Conservation (phyloP, 257 asterid species). For the Solanum paucissectum region DNA sequence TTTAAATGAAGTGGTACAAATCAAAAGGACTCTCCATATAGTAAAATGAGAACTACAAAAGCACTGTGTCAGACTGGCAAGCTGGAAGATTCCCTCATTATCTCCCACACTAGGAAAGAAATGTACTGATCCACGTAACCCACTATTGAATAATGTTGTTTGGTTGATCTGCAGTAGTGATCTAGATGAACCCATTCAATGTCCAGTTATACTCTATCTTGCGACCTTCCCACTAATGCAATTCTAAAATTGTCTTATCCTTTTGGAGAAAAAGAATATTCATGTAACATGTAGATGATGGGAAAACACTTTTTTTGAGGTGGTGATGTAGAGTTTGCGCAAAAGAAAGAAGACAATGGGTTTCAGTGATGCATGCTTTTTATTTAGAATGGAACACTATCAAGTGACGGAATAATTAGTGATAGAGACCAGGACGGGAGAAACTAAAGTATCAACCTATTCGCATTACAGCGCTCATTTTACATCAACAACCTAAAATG, state of each 20-base stretch:
- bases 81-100: background rate
- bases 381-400: background rate
- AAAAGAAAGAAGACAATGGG: background rate
- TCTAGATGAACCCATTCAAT: background rate
- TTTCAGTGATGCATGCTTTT: background rate
- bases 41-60: background rate
- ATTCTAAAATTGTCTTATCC: background rate
- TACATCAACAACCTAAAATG: background rate
- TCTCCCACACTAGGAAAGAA: background rate
- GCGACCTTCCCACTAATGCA: background rate
- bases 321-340: background rate
- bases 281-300: background rate
- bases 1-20: background rate
- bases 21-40: background rate
- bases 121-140: background rate
- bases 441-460: background rate
- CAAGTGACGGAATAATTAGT: background rate
- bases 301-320: background rate
- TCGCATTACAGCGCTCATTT: background rate
- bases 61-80: background rate
- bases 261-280: background rate
- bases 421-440: background rate
- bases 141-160: background rate
- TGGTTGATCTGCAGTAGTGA: background rate
- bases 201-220: background rate